Conservation (phyloP, 352 stramenopile genomes). For the Phytophthora citrophthora region DNA sequence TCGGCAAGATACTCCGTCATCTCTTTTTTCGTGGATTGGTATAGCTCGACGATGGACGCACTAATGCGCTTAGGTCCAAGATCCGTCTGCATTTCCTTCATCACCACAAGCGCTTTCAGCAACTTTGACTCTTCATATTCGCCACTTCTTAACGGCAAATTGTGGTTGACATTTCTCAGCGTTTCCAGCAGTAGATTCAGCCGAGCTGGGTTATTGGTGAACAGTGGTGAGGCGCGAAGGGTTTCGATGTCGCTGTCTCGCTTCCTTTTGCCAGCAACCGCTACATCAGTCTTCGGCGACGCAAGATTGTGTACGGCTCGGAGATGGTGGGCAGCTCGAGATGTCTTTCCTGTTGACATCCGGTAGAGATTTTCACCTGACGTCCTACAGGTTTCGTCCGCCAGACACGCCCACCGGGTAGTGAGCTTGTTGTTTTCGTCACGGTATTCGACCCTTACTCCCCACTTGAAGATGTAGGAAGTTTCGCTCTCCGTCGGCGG, state of each 20-base stretch:
- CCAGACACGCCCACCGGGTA: no score
- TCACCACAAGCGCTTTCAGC: constrained; percentile 2
- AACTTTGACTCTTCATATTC: constrained; percentile 12
- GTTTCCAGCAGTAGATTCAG: constrained; percentile 14
- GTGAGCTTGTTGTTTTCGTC: no score
- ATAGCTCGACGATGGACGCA: not conserved
- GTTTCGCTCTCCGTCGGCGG: no score
- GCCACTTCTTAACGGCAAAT: not conserved
- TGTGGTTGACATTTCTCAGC: constrained; percentile 13
- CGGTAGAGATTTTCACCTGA: constrained; percentile 5
- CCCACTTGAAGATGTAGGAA: no score
- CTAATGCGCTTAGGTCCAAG: not conserved
- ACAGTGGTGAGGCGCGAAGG: constrained; percentile 2
- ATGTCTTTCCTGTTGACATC: constrained; percentile 9
- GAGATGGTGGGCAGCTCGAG: not conserved
- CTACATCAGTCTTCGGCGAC: constrained; percentile 7
- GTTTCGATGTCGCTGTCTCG: constrained; percentile 12
- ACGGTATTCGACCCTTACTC: no score
- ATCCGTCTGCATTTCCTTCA: constrained; percentile 1
- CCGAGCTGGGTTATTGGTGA: constrained; percentile 1
- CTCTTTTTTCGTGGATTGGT: not conserved
- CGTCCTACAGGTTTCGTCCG: no score
- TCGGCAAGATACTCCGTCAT: constrained; percentile 3
- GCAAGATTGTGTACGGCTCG: not conserved
- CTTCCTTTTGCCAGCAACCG: constrained; percentile 5